These are phyloP conservation scores for Herpetospermum pedunculosum DNA, from an alignment of 306 rosid species.

Conservation along the genomic window DNA sequence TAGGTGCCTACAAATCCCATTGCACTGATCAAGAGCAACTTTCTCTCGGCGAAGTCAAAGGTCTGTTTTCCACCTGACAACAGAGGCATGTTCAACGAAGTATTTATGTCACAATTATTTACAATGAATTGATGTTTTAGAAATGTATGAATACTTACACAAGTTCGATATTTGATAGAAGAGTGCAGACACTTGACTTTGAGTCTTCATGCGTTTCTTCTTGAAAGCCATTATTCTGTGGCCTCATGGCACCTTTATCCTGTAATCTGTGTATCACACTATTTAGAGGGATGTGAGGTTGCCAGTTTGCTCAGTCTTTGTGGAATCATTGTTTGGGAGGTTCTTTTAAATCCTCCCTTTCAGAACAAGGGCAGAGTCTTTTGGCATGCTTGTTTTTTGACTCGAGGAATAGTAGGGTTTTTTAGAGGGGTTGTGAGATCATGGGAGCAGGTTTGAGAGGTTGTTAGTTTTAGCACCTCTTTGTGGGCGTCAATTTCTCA, in stretches of 20 bases:
- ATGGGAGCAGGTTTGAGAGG: background rate
- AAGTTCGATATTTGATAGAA: background rate
- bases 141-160: background rate
- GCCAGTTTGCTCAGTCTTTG: background rate
- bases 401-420: background rate
- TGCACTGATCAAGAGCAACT: slow-evolving; percentile 52
- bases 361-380: background rate
- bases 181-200: background rate
- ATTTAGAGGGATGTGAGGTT: background rate
- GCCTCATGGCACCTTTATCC: background rate
- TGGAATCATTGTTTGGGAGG: background rate
- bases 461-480: background rate
- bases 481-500: background rate
- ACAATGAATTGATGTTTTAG: background rate
- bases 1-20: slow-evolving; percentile 78
- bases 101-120: background rate
- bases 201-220: background rate
- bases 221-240: background rate
- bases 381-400: background rate
- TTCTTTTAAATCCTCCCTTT: background rate
- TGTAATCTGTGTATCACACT: background rate
- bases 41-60: slow-evolving; percentile 82
- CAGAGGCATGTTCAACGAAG: background rate
- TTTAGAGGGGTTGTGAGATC: background rate
- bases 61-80: slow-evolving; percentile 29